Conservation (phyloP, 805 yeast species). For the Zygotorulaspora chibaensis region DNA sequence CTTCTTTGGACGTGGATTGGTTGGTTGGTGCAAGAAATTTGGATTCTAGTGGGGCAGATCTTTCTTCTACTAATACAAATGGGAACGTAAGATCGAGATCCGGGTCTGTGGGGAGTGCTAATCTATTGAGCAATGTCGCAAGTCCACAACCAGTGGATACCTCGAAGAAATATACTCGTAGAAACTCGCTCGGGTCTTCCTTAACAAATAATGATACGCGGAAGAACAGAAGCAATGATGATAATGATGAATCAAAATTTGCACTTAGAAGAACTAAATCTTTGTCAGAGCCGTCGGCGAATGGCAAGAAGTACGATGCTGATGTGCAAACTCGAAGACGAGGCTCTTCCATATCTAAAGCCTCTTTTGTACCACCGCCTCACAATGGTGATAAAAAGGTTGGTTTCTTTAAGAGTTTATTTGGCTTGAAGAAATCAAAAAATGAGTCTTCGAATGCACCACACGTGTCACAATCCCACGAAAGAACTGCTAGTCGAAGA, state of each 20-base stretch:
- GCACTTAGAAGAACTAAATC: slow-evolving; percentile 34
- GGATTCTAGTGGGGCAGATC: slow-evolving; percentile 6
- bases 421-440: slow-evolving; percentile 27
- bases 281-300: slow-evolving; percentile 22
- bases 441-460: slow-evolving; percentile 1
- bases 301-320: background rate
- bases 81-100: slow-evolving; percentile 1
- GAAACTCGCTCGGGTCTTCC: slow-evolving; percentile 6
- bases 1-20: slow-evolving; percentile 31
- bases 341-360: slow-evolving; percentile 9
- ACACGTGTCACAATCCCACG: background rate
- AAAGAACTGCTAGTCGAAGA: slow-evolving; percentile 12
- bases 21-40: slow-evolving; percentile 20
- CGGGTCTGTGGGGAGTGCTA: slow-evolving; percentile 11
- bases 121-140: slow-evolving; percentile 7
- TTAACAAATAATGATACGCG: background rate
- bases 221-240: background rate
- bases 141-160: background rate
- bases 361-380: slow-evolving; percentile 3
- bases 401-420: slow-evolving; percentile 38
- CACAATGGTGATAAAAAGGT: slow-evolving; percentile 27
- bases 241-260: background rate
- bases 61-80: background rate
- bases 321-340: slow-evolving; percentile 5
- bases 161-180: slow-evolving; percentile 1